Evolutionary conservation across 2,329 filamentous ascomycete species (phyloP), one percentile per base, ranked within the genome.

Genomic region (Mycosphaerella sp.): DNA sequence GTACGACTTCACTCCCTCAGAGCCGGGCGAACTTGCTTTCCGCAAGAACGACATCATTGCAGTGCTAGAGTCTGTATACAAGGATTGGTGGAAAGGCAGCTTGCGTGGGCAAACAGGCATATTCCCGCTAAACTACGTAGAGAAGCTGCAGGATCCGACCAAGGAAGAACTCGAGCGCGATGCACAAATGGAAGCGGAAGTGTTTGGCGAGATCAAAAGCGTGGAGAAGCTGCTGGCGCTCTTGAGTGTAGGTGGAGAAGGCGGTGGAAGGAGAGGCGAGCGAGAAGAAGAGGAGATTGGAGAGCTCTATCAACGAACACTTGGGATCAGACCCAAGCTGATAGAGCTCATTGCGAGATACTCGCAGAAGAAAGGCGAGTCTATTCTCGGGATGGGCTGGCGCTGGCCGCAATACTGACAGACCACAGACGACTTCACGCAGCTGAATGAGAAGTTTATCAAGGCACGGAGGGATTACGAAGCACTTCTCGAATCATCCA

Each of bases 11-110:
- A 84, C 86, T 44, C 91, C 93, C 1, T 94, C 90, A 0, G 93
- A 98, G 69, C 82, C 89, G 0, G 93, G 91, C 42, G 93, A 98
- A 73, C 76, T 98, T 55, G 89, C 95, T 61, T 98, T 98, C 70
- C 86, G 90, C 61, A 95, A 95, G 73, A 91, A 93, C 25, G 93
- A 98, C 67, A 86, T 97, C 36, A 98, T 98, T 68, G 91, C 93
- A 1, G 93, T 98, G 13, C 77, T 98, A 36, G 93, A 97, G 71
- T 96, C 90, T 1, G 93, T 97, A 1, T 98, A 94, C 74, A 98
- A 97, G 71, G 93, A 98, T 70, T 98, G 93, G 93, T 98, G 93
- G 93, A 91, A 95, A 62, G 93, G 93, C 1, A 95, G 90, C 37
- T 75, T 98, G 53, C 84, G 90, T 66, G 93, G 93, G 16, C 89